A percentile compares a stretch with the other conserved stretches of the same genome.
Conservation (phyloP, 768 basidiomycete genomes). For the Neoboletus magnificus region DNA sequence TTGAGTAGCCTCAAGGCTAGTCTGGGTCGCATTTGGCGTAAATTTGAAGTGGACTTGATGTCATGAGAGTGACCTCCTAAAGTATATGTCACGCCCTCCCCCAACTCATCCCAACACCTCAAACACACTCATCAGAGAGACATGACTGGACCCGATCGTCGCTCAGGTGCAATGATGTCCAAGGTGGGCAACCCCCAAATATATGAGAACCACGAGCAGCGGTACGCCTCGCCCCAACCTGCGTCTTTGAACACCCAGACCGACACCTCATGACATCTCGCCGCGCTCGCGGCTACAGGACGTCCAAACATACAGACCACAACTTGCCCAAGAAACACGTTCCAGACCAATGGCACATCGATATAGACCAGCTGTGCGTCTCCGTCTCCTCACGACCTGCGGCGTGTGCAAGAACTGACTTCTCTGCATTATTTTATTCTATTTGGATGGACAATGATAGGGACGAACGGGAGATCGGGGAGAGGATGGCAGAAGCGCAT, state of each 20-base stretch:
- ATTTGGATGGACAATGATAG: conserved; percentile 20
- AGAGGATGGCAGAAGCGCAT: conserved; percentile 35
- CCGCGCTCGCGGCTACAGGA: conserved; percentile 12
- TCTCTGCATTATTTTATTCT: not conserved
- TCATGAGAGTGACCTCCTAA: conserved; percentile 9
- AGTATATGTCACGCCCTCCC: not conserved
- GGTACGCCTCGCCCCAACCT: conserved; percentile 29
- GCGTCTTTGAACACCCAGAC: not conserved
- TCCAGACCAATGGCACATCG: conserved; percentile 35
- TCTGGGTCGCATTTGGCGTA: not conserved
- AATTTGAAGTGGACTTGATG: conserved; percentile 11
- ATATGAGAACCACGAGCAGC: conserved; percentile 48
- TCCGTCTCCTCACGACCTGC: not conserved
- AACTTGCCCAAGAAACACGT: conserved; percentile 29
- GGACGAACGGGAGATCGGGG: conserved; percentile 42
- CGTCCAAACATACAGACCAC: conserved; percentile 20
- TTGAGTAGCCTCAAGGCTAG: no score
- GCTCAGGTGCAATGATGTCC: conserved; percentile 45
- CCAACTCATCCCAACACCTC: not conserved
- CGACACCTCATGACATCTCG: not conserved
- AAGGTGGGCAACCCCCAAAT: conserved; percentile 48
- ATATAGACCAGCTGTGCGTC: conserved; percentile 31
- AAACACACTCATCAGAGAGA: not conserved
- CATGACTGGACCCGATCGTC: conserved; percentile 18
- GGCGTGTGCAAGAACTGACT: not conserved